Base-by-base conservation (phyloP, 2,329 filamentous ascomycete species). In the Alternaria conjuncta region DNA sequence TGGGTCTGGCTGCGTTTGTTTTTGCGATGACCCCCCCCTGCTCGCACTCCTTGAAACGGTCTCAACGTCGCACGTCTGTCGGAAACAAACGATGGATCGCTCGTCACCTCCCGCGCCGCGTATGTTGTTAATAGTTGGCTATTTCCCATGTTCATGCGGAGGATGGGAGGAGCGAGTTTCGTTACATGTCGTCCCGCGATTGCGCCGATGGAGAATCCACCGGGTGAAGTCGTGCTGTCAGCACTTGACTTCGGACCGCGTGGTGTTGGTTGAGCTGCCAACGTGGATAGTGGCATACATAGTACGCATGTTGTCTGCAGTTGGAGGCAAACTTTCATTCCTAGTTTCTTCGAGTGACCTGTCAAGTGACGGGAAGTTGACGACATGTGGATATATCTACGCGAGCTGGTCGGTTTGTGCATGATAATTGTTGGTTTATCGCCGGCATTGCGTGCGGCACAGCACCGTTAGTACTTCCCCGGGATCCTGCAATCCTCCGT, bases 11-110 rank as follows among this genome's bases (percentile, higher is more conserved):
- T 56, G 57, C n/a, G 65, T 74, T 69, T 66, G 61, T 64, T 71
- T 70, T 64, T 62, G 64, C 57, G 15, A 36, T 54, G 43, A 11
- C 8, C 28, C 47, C 47, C 63, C 28, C 49, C 30, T 36, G 28
- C 28, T 21, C 65, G 46, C 63, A 47, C 68, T 64, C 71, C 69
- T 72, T 75, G 72, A 76, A 75, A 75, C 74, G 55, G 54, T 61
- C 36, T 57, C 66, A 59, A 64, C 70, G 69, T 74, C 72, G 73
- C 74, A 75, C 69, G 61, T 69, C 50, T 71, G 67, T 67, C 60
- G 60, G 65, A 69, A 71, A 69, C 68, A 63, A 65, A 64, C 51
- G 56, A 49, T 47, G 49, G 43, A 46, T 58, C 43, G 49, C 60
- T 60, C 45, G 54, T 58, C 43, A 61, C 32, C 21, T 56, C 32